phyloP scores from a whole-genome alignment of 257 asterid species.

The Solanum commersonii region DNA sequence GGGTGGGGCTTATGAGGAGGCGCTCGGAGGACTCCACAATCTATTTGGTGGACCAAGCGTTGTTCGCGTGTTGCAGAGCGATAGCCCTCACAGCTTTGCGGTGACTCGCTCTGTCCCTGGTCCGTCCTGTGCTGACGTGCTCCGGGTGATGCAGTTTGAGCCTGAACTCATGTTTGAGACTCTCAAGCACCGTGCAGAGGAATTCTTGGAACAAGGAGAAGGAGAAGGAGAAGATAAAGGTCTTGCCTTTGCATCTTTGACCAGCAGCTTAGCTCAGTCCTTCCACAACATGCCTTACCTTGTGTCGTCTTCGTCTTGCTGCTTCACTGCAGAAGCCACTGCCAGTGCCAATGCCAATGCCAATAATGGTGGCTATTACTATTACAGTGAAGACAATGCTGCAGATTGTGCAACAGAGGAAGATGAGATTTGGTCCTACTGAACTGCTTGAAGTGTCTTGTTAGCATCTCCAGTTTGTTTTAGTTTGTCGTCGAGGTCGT shows the following conservation, averaged over 20 bases:
- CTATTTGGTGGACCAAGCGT: constrained; percentile 87
- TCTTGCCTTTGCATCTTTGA: constrained; percentile 6
- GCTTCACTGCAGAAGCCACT: constrained; percentile 44
- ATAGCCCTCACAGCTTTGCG: constrained; percentile 79
- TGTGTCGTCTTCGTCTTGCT: constrained; percentile 35
- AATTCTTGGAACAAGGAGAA: constrained; percentile 19
- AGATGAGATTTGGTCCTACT: constrained; percentile 81
- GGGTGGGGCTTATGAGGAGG: constrained; percentile 98
- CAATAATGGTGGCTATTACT: constrained; percentile 25
- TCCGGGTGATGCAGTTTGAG: constrained; percentile 83
- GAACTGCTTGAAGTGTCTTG: constrained; percentile 43
- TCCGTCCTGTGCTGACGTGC: constrained; percentile 66
- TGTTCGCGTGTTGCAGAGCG: constrained; percentile 69
- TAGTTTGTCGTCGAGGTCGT: constrained; percentile 10
- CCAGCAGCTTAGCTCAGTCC: constrained; percentile 49
- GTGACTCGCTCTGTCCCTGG: constrained; percentile 82
- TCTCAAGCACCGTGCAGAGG: constrained; percentile 81
- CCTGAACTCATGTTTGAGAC: constrained; percentile 91
- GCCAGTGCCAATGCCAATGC: constrained; percentile 3
- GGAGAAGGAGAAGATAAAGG: constrained; percentile 4
- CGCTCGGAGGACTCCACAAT: constrained; percentile 87
- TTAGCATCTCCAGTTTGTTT: not conserved
- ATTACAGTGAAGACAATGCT: constrained; percentile 39
- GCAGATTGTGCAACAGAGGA: constrained; percentile 53
- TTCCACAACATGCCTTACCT: constrained; percentile 92